These are phyloP conservation scores for Talaromyces atroroseus DNA, from an alignment of 2,329 filamentous ascomycete genomes.

Conservation along the genomic window DNA sequence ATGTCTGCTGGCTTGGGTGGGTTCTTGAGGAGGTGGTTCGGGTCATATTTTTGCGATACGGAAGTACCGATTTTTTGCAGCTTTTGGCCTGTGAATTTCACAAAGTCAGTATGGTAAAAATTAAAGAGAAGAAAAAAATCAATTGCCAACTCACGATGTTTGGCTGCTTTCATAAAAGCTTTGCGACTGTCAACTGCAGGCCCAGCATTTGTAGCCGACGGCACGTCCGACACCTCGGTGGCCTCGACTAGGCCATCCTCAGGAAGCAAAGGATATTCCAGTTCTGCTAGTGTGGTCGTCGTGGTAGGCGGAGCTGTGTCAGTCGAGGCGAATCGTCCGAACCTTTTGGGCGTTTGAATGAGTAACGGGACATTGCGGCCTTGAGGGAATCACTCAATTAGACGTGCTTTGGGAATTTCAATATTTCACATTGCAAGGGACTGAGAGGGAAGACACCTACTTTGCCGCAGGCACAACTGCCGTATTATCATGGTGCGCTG, in stretches of 20 bases:
- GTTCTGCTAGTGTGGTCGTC: neutral
- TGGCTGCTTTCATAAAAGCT: conserved; percentile 16
- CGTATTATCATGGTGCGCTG: conserved; percentile 38
- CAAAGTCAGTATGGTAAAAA: neutral
- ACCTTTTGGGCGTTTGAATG: conserved; percentile 25
- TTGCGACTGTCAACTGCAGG: conserved; percentile 2
- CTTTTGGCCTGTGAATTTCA: conserved; percentile 23
- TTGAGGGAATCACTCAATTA: conserved; percentile 15
- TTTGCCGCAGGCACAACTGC: conserved; percentile 35
- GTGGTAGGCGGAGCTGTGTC: conserved; percentile 22
- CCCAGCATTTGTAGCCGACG: neutral
- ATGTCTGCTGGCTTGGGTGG: conserved; percentile 75
- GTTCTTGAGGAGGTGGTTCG: conserved; percentile 49
- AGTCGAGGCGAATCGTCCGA: conserved; percentile 31
- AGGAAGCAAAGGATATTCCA: neutral
- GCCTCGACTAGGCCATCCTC: conserved; percentile 3
- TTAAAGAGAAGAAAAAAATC: too few species aligned
- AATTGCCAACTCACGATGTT: conserved; percentile 22
- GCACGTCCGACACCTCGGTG: conserved; percentile 12
- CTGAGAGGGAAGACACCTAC: conserved; percentile 22
- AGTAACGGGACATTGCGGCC: conserved; percentile 34
- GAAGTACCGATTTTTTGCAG: conserved; percentile 30
- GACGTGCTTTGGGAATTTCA: conserved; percentile 16
- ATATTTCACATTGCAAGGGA: too few species aligned
- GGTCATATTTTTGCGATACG: conserved; percentile 25